Base-by-base conservation (phyloP, 2,329 filamentous ascomycete genomes). In the Coniosporium uncinatum region DNA sequence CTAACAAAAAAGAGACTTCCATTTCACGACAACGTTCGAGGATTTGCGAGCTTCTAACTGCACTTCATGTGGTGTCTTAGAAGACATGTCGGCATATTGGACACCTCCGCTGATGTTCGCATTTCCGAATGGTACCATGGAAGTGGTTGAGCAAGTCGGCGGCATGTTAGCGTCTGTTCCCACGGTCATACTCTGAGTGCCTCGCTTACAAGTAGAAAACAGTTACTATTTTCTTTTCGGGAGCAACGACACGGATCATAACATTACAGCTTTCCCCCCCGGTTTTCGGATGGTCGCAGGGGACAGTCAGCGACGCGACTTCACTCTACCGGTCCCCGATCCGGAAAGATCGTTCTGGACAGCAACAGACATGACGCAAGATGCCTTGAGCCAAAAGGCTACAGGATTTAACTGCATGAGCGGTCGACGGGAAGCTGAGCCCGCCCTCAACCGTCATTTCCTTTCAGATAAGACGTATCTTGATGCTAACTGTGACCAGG, bases 381-480 rank as follows among this genome's bases (percentile, higher is more conserved):
- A 64, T 14, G 77, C 81, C 40, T 76, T 96, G 29, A 69, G 67
- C 39, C 85, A 95, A 69, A 88, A 90, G 46, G 88, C 90, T 8
- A 53, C 96, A 21, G 91, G 93, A 3, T 95, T 95, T 76, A 97
- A 97, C 73, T 97, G 93, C 65, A 68, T 98, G 46, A 83, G 97
- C 76, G 96, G 96, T 58, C 54, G 52, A 22, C 69, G 63, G 19
- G 53, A 52, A n/a, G 70, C 85, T 2, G 89, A 95, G 62, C 74
- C 76, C 2, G 85, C 89, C 13, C 75, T 95, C 27, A 85, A 80
- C 62, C 88, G 90, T 49, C 90, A 95, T 62, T 81, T 78, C 58
- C 55, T 96, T 52, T 90, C 91, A 0, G 76, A 83, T 53, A 94
- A 95, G 73, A 64, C 66, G 0, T 94, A 79, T 57, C 72, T 95